Evolutionary conservation across 2,329 filamentous ascomycete species (phyloP).

Genomic region (Hymenoscyphus scutula): DNA sequence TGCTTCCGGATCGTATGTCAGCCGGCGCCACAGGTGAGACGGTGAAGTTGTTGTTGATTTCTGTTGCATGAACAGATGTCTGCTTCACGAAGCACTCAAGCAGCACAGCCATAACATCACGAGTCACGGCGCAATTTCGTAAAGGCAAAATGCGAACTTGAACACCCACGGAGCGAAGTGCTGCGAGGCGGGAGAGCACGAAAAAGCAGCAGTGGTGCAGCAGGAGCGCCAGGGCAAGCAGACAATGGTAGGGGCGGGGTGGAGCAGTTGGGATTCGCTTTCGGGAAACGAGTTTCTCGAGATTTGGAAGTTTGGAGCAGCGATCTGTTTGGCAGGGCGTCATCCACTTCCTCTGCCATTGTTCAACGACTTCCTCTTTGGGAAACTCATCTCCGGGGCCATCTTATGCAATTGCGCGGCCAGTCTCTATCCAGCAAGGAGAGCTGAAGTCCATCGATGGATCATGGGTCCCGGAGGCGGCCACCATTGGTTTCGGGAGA

Average conservation of each 20-base stretch:
- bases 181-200: conserved; percentile 2
- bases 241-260: background rate
- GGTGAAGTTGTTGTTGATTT: conserved; percentile 11
- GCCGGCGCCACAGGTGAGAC: conserved; percentile 24
- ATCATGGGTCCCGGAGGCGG: conserved; percentile 11
- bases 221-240: background rate
- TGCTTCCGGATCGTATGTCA: conserved; percentile 15
- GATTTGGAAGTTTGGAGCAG: conserved; percentile 4
- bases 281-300: conserved; percentile 1
- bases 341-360: background rate
- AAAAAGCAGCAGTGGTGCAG: background rate
- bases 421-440: conserved; percentile 15
- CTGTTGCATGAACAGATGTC: conserved; percentile 17
- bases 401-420: conserved; percentile 27
- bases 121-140: conserved; percentile 13
- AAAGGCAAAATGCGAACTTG: conserved; percentile 8
- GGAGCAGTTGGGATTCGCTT: background rate
- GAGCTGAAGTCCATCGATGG: conserved; percentile 9
- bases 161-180: background rate
- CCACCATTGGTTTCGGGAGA: conserved; percentile 19
- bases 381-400: conserved; percentile 28
- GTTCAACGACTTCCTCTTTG: conserved; percentile 21
- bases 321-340: conserved; percentile 2
- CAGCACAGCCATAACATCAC: background rate
- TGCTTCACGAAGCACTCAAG: background rate